Evolutionary conservation across 2,329 filamentous ascomycete species (phyloP).

Genomic region (Nothophaeocryptopus gaeumannii): DNA sequence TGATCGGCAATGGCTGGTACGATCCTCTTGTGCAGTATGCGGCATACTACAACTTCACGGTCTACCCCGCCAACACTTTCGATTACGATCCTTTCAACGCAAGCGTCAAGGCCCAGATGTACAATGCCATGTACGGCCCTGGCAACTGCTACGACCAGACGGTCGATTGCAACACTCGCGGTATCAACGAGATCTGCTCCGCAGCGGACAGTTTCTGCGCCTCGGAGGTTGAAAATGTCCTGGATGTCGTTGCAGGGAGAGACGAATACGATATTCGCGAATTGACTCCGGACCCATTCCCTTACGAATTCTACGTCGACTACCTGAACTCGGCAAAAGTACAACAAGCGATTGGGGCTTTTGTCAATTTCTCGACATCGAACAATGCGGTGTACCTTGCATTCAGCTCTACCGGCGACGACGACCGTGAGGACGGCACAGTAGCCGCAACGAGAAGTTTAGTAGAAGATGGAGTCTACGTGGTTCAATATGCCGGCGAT

Average conservation of each 20-base stretch:
- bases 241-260: conserved; percentile 51
- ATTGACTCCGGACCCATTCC: conserved; percentile 56
- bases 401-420: conserved; percentile 51
- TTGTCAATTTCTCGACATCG: conserved; percentile 54
- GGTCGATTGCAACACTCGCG: conserved; percentile 54
- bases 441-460: conserved; percentile 43
- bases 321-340: conserved; percentile 58
- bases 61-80: conserved; percentile 57
- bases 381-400: conserved; percentile 45
- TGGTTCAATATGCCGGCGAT: conserved; percentile 48
- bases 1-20: conserved; percentile 54
- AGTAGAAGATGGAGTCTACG: conserved; percentile 41
- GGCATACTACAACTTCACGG: conserved; percentile 58
- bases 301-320: conserved; percentile 48
- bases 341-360: conserved; percentile 59
- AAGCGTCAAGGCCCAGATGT: conserved; percentile 50
- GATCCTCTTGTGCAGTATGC: conserved; percentile 56
- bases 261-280: conserved; percentile 62
- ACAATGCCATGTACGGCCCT: conserved; percentile 59
- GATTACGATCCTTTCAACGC: conserved; percentile 54
- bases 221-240: conserved; percentile 51
- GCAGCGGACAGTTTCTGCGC: conserved; percentile 57
- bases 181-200: conserved; percentile 51
- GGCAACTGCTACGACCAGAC: conserved; percentile 61
- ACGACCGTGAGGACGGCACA: conserved; percentile 45